Evolutionary conservation across 2,329 filamentous ascomycete species (phyloP), one percentile per base, ranked within the genome.

Genomic region (Remersonia thermophila): DNA sequence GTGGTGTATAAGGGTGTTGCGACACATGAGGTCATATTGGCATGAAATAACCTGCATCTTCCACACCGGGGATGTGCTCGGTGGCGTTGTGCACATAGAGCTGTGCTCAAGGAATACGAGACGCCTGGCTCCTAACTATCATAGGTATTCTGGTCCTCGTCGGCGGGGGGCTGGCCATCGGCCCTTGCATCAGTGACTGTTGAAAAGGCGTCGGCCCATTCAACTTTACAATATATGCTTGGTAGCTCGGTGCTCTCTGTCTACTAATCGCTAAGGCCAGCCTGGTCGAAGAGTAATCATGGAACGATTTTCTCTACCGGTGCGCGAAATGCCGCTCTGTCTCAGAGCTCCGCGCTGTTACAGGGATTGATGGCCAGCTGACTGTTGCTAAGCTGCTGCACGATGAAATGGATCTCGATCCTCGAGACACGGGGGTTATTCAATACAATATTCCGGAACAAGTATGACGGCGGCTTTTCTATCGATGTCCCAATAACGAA

Each of bases 201-300:
- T 44, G 56, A 11, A 7, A 30, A 0, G 51, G 48, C 13, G 54
- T 57, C 2, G 54, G 56, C 33, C 54, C 54, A 3, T 55, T 53
- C 44, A 49, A 53, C 34, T 42, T 56, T n/a, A 43, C 52, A 1
- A 40, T 37, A 13, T 56, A 48, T 39, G 29, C 34, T 15, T 57
- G 53, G 54, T 42, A 45, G 0, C 26, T 52, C 0, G 46, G 51
- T 8, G 52, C 42, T 3, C 53, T 55, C 25, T 6, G 52, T 14
- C 26, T 55, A 1, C 40, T 57, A 2, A 29, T 55, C 1, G 37
- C 33, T 23, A 55, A 56, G 42, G 43, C 34, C 30, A 27, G 50
- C n/a, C 35, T 39, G 1, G 51, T 56, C 3, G 27, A 39, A 2
- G 35, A 45, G 2, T 57, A 53, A 54, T 18, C 44, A 1, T 56